Percentiles rank a stretch among this genome's conserved stretches.
These are phyloP conservation scores for Scutellaria baicalensis DNA, from an alignment of 257 asterid genomes.

Conservation along the genomic window DNA sequence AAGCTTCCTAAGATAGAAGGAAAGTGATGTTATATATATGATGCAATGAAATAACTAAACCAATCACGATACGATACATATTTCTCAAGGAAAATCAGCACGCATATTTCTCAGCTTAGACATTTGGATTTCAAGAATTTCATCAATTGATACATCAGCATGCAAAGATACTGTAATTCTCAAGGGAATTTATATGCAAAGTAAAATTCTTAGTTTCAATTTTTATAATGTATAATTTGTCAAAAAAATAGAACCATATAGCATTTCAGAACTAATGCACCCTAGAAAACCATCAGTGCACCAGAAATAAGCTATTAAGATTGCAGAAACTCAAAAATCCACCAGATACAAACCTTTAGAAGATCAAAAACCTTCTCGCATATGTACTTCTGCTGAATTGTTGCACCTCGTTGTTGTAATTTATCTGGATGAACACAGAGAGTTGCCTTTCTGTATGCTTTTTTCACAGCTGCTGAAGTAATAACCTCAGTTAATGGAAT, in stretches of 20 bases:
- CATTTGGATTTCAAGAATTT: background rate
- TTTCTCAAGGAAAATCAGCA: too few species aligned
- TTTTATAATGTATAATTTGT: background rate
- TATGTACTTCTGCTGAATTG: constrained; percentile 79
- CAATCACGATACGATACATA: background rate
- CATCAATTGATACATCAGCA: background rate
- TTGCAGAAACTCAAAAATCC: background rate
- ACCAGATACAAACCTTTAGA: constrained; percentile 57
- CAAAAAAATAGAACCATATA: background rate
- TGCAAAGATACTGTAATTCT: background rate
- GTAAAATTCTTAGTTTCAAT: background rate
- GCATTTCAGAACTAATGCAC: background rate
- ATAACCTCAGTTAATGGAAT: constrained; percentile 81
- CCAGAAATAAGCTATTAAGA: background rate
- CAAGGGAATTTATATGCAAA: background rate
- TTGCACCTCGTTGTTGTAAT: constrained; percentile 95
- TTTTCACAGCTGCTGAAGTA: constrained; percentile 81
- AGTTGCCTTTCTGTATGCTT: constrained; percentile 87
- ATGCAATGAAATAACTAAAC: background rate
- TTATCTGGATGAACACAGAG: constrained; percentile 96
- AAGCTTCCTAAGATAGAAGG: constrained; percentile 65
- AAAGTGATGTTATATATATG: background rate
- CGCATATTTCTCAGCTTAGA: background rate
- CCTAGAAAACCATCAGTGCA: background rate
- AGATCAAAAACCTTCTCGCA: constrained; percentile 97